Percentiles rank a stretch among this genome's conserved stretches.
phyloP scores from a whole-genome alignment of 139 green algal genomes.

The Chlamydomonas asymmetrica region DNA sequence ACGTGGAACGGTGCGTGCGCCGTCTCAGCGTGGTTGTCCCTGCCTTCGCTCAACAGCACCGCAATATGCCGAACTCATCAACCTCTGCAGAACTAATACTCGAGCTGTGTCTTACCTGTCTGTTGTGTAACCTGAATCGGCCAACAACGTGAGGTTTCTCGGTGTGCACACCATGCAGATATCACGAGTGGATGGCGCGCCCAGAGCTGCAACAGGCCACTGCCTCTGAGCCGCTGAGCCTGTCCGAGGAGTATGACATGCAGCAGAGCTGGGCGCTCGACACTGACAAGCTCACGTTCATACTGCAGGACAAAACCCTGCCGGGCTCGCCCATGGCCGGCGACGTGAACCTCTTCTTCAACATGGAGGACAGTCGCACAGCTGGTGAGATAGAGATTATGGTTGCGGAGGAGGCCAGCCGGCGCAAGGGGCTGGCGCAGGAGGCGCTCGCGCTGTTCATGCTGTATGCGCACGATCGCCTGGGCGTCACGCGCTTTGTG shows the following conservation, averaged over 20 bases:
- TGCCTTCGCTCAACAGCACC: too few relatives aligned
- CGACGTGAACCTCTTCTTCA: constrained; percentile 58
- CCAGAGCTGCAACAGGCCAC: constrained; percentile 66
- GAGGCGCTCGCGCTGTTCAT: constrained; percentile 80
- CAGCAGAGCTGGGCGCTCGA: constrained; percentile 75
- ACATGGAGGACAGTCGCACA: constrained; percentile 22
- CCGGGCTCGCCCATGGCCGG: constrained; percentile 38
- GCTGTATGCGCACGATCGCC: constrained; percentile 53
- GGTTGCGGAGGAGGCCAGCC: constrained; percentile 67
- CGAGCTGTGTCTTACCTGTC: too few relatives aligned
- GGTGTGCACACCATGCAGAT: too few relatives aligned
- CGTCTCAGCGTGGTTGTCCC: too few relatives aligned
- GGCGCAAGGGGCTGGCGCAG: constrained; percentile 46
- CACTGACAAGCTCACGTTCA: constrained; percentile 82
- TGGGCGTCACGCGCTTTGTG: constrained; percentile 45
- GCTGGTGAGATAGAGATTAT: constrained; percentile 68
- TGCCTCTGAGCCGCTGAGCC: constrained; percentile 70
- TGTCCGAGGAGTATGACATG: constrained; percentile 84
- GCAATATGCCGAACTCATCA: too few relatives aligned
- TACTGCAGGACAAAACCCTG: constrained; percentile 62
- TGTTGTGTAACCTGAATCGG: too few relatives aligned
- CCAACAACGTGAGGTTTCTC: too few relatives aligned
- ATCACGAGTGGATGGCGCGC: constrained; percentile 65
- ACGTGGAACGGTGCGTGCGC: too few relatives aligned
- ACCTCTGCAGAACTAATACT: too few relatives aligned